Evolutionary conservation across 192 early-diverging fungal genomes (phyloP), one percentile per base, ranked within the genome.

Genomic region (Mortierella alpina): DNA sequence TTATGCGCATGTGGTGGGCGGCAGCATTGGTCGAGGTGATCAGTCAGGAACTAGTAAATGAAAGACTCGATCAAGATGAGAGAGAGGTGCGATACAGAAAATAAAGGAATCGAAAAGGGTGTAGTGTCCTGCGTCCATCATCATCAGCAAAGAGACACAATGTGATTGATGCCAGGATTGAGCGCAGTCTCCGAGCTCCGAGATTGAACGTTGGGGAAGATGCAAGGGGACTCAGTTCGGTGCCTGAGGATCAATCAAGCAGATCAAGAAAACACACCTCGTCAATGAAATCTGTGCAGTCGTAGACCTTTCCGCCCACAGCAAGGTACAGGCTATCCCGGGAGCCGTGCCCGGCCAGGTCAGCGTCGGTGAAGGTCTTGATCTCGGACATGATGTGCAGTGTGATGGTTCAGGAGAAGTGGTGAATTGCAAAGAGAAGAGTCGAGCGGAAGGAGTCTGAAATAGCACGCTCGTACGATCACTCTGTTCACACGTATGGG

Each of bases 321-420:
- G 91, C 79, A 83, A 96, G 87, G 90, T 95, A 98, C 65, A 94
- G 85, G 84, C 95, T 93, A 53, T 85, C 72, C 64, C 89, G 89
- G 64, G 84, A 89, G 83, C 84, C 89, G 86, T 97, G 95, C 48
- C 82, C 48, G 49, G 91, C 72, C 69, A 98, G 90, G 70, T 98
- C 87, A 20, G 84, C 90, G 46, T 83, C 69, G 40, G 92, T 90
- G 75, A 88, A 93, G 70, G 72, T 59, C 69, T 84, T 87, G 62
- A 74, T 65, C 64, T 78, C 82, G 53, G 88, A 87, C 90, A 91
- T 91, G 55, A 23, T 75, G 61, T 62, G 47, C 55, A 63, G 17
- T 13, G 57, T 49, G 41, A 0, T 20, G 20, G 49, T 18, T 39
- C 11, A 41, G 39, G 31, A 20, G 31, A 47, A 17, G 54, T 52